Percentiles rank a stretch among this genome's conserved stretches.
Evolutionary conservation across 108 stramenopile species (phyloP).

Genomic region (Chaetoceros muelleri): DNA sequence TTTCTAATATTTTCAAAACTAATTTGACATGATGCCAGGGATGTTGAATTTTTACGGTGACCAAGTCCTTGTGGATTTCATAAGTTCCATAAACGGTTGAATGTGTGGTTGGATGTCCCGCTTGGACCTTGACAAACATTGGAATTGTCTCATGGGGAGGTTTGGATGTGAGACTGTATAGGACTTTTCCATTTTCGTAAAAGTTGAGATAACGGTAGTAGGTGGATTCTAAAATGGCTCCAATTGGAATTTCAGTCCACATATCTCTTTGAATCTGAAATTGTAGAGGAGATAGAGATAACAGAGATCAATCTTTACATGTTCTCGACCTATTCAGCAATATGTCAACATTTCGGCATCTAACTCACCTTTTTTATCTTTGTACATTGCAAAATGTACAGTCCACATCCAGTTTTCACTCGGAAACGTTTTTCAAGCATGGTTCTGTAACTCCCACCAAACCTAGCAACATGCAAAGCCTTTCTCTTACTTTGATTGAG

Average conservation of each 20-base stretch:
- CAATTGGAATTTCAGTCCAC: slow-evolving; percentile 78
- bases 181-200: slow-evolving; percentile 71
- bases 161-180: slow-evolving; percentile 59
- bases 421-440: slow-evolving; percentile 70
- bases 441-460: slow-evolving; percentile 49
- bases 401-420: slow-evolving; percentile 58
- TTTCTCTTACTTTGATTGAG: slow-evolving; percentile 62
- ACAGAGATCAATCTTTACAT: no score
- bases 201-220: slow-evolving; percentile 74
- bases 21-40: slow-evolving; percentile 47
- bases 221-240: slow-evolving; percentile 61
- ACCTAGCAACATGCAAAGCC: slow-evolving; percentile 44
- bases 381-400: slow-evolving; percentile 62
- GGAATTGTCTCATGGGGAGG: slow-evolving; percentile 67
- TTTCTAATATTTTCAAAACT: slow-evolving; percentile 36
- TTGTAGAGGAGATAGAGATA: no score
- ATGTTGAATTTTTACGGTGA: slow-evolving; percentile 48
- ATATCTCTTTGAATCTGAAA: slow-evolving; percentile 71
- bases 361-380: slow-evolving; percentile 16
- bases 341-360: no score
- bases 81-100: slow-evolving; percentile 56
- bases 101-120: slow-evolving; percentile 6
- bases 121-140: slow-evolving; percentile 36
- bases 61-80: slow-evolving; percentile 41
- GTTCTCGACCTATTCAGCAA: no score